Base-by-base conservation (phyloP, 2,329 filamentous ascomycete genomes). In the Cercospora nicotianae region DNA sequence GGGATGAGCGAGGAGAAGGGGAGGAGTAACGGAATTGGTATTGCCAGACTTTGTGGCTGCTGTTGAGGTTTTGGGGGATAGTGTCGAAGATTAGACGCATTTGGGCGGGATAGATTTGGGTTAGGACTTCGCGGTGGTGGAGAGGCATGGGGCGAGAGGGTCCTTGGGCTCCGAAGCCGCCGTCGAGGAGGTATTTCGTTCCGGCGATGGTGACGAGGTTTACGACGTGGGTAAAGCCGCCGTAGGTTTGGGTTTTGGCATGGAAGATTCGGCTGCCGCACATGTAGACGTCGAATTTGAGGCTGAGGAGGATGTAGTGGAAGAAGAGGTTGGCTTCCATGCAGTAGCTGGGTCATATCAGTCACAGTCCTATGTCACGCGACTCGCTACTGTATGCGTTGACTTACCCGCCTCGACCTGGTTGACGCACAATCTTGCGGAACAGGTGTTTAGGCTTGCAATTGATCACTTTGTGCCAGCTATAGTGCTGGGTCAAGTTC, bases 311-410 rank as follows among this genome's bases (percentile, higher is more conserved):
- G 16, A 88, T 76, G 6, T 79, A 80, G n/a, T 81, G 82, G 69
- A 87, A 84, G 45, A 88, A 76, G 6, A 77, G 77, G 58, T 87
- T 87, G 66, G 83, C 86, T 76, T 89, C 86, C 85, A 89, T 87
- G 74, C 87, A 58, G 30, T 58, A 58, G 53, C 53, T 58, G 4
- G 53, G 8, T 30, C 13, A 26, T 53, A 26, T 53, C 10, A 42
- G 36, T 16, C 3, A 2, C 7, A 42, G 36, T 16, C 36, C 16
- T 13, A 42, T 42, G 36, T 42, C 36, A 42, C 36, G 16, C 36
- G 45, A 51, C 18, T 51, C 18, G 20, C 20, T 42, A 8, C 9
- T 26, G 26, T 53, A 23, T 53, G 3, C 3, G 9, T 28, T 7
- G 48, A 53, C 48, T 58, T 59, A 70, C 2, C 87, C 87, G 30